Evolutionary conservation across 495 filamentous ascomycete species (phyloP), one percentile per base, ranked within the genome.

Genomic region (Aspergillus bertholletiae): DNA sequence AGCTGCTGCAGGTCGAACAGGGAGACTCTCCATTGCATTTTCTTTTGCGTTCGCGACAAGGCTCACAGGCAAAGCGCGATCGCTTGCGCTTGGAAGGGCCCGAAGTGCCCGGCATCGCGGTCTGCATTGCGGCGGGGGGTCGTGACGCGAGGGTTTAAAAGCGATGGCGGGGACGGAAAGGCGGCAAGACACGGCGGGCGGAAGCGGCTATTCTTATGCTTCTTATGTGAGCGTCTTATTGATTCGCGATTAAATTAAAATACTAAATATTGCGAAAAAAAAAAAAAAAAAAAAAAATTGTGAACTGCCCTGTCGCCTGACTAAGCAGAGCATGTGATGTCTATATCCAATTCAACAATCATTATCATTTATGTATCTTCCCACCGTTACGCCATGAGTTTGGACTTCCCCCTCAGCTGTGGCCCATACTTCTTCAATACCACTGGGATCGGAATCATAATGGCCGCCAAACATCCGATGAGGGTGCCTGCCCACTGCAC

Each of bases 401-500:
- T n/a, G n/a, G n/a, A n/a, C 34, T 54, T 44, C 48, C 51, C 44
- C 35, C 88, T 73, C 46, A 92, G 82, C 65, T 73, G 77, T 39
- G 72, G 77, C 6, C 88, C 88, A 57, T 79, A 86, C n/a, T 55
- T 53, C 35, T 39, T 82, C 63, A 93, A 91, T 23, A 78, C 60
- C 11, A 92, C 65, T 3, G 89, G 88, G 47, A 92, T 86, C 0
- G 88, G 89, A n/a, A 90, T 78, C 41, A 92, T 73, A 1, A 74
- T 50, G 8, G 77, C 74, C 12, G 84, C 87, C 21, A 94, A 74
- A 58, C 79, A 86, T 13, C 89, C 89, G 7, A 94, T 74, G 20
- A 94, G 66, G 0, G 88, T 90, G 18, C 79, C 74, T 0, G 87
- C 85, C 82, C 85, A 92, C 54, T 90, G 71, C 27, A 92, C 83